Conservation (phyloP, 2,329 filamentous ascomycete genomes). For the Westerdykella sp. region DNA sequence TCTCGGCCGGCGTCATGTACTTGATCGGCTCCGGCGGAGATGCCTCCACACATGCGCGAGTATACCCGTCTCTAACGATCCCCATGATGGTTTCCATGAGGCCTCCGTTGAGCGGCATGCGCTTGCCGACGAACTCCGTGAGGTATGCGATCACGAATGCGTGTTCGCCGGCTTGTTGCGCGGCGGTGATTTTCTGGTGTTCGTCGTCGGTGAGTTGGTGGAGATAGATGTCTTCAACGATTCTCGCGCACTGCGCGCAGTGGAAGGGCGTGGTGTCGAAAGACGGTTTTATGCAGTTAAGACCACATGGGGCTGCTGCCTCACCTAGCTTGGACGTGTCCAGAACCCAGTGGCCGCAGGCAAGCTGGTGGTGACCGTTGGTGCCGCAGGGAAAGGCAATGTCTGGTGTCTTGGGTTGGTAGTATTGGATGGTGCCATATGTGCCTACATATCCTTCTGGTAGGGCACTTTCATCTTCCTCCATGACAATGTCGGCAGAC, state of each 20-base stretch:
- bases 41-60: conserved; percentile 2
- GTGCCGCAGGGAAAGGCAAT: conserved; percentile 1
- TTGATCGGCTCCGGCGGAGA: background rate
- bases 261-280: conserved; percentile 2
- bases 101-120: conserved; percentile 1
- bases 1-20: background rate
- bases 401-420: background rate
- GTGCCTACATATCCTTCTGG: conserved; percentile 13
- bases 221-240: conserved; percentile 2
- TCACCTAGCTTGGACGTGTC: background rate
- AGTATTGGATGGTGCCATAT: conserved; percentile 4
- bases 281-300: conserved; percentile 6
- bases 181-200: background rate
- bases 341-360: conserved; percentile 11
- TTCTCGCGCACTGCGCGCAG: conserved; percentile 7
- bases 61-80: background rate
- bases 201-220: conserved; percentile 1
- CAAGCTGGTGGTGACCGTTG: conserved; percentile 6
- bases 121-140: conserved; percentile 4
- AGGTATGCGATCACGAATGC: background rate
- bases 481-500: conserved; percentile 6
- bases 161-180: background rate
- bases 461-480: conserved; percentile 7
- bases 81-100: conserved; percentile 5
- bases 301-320: conserved; percentile 5